Evolutionary conservation across 1,284 basidiomycete genomes (phyloP), one percentile per base, ranked within the genome.

Genomic region (Porphyrellus sp.): DNA sequence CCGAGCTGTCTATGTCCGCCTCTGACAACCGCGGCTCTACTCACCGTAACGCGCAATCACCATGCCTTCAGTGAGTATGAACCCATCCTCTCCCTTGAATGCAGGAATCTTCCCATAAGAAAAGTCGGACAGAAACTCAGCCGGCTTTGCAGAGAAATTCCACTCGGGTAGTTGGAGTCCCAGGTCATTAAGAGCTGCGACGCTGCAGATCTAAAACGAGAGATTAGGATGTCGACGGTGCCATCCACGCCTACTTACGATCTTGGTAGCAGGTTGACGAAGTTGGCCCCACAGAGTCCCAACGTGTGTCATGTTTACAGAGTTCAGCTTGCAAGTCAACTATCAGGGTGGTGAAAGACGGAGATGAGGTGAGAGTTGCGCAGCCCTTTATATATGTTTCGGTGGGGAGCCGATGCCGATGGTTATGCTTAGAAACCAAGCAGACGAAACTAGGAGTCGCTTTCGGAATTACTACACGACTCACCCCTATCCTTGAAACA

Each of bases 1-100:
- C 9, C 20, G 15, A 35, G 24, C 28, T n/a, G 11, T 24, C 0
- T n/a, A 30, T 34, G 2, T 9, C 12, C 16, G 9, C 20, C 3
- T 23, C 27, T 35, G 8, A 9, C 20, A 21, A 21, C 35, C 5
- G 5, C 8, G 13, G 11, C 13, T 4, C 37, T 27, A 46, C 49
- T 44, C 23, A 83, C 82, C 64, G 69, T 82, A 81, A 59, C 73
- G 75, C 23, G 80, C 76, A 60, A 85, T 82, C 57, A 82, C 75
- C 49, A 70, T 65, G 45, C 70, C 71, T 72, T 85, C 82, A 55
- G 70, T 69, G 51, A 85, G 67, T 58, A 63, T 64, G 67, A 77
- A 74, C 54, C 79, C 80, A 57, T 82, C 78, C 39, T 69, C 57
- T 51, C 64, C 70, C 68, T 79, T 76, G 59, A 84, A 78, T 35